A percentile compares a stretch with the other conserved stretches of the same genome.
Evolutionary conservation across 805 yeast genomes (phyloP).

Genomic region (Wickerhamomyces rabaulensis): DNA sequence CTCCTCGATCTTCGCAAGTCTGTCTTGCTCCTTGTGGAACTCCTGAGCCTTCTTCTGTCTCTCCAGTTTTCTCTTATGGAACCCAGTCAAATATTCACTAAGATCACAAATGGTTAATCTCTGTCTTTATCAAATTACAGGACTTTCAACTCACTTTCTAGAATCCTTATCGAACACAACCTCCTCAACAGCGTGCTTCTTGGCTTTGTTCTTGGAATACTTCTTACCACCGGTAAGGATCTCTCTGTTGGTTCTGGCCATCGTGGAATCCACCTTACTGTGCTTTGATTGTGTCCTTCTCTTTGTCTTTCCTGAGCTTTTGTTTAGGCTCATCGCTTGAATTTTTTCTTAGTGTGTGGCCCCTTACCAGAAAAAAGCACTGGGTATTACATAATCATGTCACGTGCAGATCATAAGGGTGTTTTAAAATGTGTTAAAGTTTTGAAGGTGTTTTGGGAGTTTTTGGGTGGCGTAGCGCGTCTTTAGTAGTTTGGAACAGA

Average conservation of each 20-base stretch:
- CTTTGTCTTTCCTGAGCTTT: neutral
- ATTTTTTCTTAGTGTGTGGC: neutral
- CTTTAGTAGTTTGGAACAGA: too few relatives aligned
- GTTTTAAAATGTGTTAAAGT: too few relatives aligned
- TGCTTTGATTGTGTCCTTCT: neutral
- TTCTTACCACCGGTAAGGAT: slow-evolving; percentile 83
- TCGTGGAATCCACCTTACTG: slow-evolving; percentile 1
- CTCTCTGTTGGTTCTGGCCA: slow-evolving; percentile 57
- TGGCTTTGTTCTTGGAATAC: slow-evolving; percentile 64
- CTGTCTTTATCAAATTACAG: neutral
- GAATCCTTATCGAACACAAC: slow-evolving; percentile 77
- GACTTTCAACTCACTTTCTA: slow-evolving; percentile 37
- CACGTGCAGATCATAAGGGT: too few relatives aligned
- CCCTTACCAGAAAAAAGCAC: neutral
- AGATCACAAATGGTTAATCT: too few relatives aligned
- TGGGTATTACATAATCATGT: too few relatives aligned
- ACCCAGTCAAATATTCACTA: slow-evolving; percentile 83
- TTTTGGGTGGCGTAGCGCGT: too few relatives aligned
- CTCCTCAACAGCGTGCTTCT: slow-evolving; percentile 70
- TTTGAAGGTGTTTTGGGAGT: too few relatives aligned
- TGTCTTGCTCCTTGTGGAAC: slow-evolving; percentile 69
- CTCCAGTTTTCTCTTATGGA: slow-evolving; percentile 87
- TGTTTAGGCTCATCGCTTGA: neutral
- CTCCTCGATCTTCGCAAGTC: slow-evolving; percentile 68
- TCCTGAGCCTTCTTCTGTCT: slow-evolving; percentile 84